Percentiles rank a stretch among this genome's conserved stretches.
Evolutionary conservation across 2,329 filamentous ascomycete species (phyloP).

Genomic region (Neonectria sp.): DNA sequence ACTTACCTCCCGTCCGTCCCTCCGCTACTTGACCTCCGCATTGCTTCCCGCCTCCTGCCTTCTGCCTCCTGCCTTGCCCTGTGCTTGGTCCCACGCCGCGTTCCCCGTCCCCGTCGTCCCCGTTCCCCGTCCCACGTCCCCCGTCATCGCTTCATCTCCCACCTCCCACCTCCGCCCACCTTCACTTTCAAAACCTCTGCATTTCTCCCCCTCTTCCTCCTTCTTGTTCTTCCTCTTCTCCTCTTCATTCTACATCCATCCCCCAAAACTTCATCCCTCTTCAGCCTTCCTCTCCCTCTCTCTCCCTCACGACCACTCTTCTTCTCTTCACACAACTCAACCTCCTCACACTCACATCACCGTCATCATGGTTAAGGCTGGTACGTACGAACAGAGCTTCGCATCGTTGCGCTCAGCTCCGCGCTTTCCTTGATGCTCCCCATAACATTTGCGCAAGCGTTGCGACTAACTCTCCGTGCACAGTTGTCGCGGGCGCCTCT

Average conservation of each 20-base stretch:
- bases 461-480: constrained; percentile 14
- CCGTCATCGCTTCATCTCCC: constrained; percentile 34
- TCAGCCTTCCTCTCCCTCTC: constrained; percentile 12
- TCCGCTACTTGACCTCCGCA: constrained; percentile 17
- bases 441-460: constrained; percentile 7
- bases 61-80: constrained; percentile 25
- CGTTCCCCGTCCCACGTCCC: constrained; percentile 19
- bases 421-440: constrained; percentile 33
- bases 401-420: constrained; percentile 42
- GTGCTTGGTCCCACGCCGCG: constrained; percentile 27
- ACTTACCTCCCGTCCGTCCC: constrained; percentile 7
- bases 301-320: constrained; percentile 19
- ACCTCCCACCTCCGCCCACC: constrained; percentile 42
- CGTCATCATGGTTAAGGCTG: constrained; percentile 73
- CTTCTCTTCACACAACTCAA: constrained; percentile 32
- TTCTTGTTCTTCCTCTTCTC: constrained; percentile 19
- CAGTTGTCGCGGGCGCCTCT: constrained; percentile 92
- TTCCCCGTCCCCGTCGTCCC: constrained; percentile 18
- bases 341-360: constrained; percentile 34
- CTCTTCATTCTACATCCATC: constrained; percentile 16
- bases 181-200: constrained; percentile 28
- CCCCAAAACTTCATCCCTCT: constrained; percentile 1
- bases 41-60: constrained; percentile 11
- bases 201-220: constrained; percentile 25
- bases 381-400: constrained; percentile 56